These are phyloP conservation scores for Chlamydomonas sphaeroides DNA, from an alignment of 139 green algal genomes.

Conservation along the genomic window DNA sequence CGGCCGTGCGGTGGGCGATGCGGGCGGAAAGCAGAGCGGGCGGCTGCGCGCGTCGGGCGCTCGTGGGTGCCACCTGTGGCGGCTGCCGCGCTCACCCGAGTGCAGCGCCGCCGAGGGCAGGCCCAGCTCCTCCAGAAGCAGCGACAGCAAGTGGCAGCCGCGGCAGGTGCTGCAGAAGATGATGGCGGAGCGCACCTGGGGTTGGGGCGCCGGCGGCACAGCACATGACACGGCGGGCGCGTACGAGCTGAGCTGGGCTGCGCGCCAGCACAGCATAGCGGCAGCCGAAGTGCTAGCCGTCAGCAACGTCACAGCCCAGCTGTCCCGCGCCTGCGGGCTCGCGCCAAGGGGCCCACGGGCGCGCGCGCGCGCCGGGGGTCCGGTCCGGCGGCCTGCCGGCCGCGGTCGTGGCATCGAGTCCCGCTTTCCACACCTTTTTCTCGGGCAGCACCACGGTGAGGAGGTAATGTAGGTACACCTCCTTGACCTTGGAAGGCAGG, in stretches of 20 bases:
- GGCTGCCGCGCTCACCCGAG: slow-evolving; percentile 46
- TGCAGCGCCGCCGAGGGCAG: slow-evolving; percentile 72
- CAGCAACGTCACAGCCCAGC: too few species aligned
- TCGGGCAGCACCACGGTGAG: slow-evolving; percentile 69
- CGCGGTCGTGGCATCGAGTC: not conserved
- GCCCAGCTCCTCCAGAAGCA: slow-evolving; percentile 84
- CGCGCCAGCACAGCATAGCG: too few species aligned
- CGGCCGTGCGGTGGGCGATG: too few species aligned
- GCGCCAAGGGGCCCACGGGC: too few species aligned
- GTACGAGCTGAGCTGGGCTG: too few species aligned
- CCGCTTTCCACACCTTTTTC: slow-evolving; percentile 29
- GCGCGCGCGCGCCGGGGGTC: too few species aligned
- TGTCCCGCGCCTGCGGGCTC: too few species aligned
- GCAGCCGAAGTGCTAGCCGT: too few species aligned
- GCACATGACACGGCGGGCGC: too few species aligned
- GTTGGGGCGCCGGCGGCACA: not conserved
- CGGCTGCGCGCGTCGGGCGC: too few species aligned
- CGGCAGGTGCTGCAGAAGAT: slow-evolving; percentile 91
- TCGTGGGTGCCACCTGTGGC: too few species aligned
- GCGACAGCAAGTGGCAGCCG: slow-evolving; percentile 70
- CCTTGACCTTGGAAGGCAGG: slow-evolving; percentile 94
- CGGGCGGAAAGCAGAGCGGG: too few species aligned
- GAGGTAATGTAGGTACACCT: slow-evolving; percentile 96
- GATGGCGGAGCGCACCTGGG: slow-evolving; percentile 82
- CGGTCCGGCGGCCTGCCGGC: not conserved